A percentile compares a stretch with the other conserved stretches of the same genome.
These are phyloP conservation scores for Pyrus hybrid DNA, from an alignment of 331 rosid genomes.

Conservation along the genomic window DNA sequence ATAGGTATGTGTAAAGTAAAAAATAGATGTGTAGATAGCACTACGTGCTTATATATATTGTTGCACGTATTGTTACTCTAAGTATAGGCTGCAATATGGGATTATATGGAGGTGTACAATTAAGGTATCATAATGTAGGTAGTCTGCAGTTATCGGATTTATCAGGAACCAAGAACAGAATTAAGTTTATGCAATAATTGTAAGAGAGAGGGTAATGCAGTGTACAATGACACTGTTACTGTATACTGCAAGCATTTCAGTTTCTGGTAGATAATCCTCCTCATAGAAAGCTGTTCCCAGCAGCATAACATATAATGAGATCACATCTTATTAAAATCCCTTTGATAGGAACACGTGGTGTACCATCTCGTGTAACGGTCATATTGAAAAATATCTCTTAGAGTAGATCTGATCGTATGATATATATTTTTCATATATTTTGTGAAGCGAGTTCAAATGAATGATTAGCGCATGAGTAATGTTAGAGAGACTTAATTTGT, in stretches of 20 bases:
- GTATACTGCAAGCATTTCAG: background rate
- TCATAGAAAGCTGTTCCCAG: background rate
- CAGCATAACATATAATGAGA: background rate
- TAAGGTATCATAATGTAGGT: too few species aligned
- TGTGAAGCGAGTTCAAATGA: background rate
- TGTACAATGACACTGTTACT: background rate
- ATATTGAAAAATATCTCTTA: too few species aligned
- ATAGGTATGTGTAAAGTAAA: too few species aligned
- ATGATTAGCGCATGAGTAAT: background rate
- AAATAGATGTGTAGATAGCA: too few species aligned
- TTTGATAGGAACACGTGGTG: too few species aligned
- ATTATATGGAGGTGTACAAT: background rate
- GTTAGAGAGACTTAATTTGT: too few species aligned
- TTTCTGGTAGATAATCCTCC: background rate
- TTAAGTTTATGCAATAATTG: background rate
- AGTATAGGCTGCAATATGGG: too few species aligned
- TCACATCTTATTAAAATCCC: background rate
- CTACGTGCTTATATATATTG: too few species aligned
- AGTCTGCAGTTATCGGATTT: too few species aligned
- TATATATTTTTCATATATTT: background rate
- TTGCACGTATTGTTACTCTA: too few species aligned
- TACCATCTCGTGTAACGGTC: too few species aligned
- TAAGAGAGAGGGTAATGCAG: background rate
- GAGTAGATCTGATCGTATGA: background rate
- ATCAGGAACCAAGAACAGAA: background rate